Conservation (phyloP, 805 yeast species). For the Cyberlindnera galapagoensis region DNA sequence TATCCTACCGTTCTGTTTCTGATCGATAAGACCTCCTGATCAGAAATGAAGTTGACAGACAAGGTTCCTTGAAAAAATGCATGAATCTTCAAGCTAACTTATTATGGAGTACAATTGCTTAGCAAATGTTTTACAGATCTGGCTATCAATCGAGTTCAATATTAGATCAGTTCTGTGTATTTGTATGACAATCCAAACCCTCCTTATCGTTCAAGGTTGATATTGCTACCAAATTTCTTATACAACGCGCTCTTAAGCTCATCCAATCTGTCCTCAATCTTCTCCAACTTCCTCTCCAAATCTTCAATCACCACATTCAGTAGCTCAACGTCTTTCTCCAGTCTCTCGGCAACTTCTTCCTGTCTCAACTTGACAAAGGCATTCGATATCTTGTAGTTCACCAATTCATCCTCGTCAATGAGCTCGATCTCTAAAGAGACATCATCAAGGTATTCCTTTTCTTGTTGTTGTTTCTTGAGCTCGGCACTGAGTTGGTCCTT, state of each 20-base stretch:
- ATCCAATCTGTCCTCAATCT: slow-evolving; percentile 46
- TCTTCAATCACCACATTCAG: slow-evolving; percentile 44
- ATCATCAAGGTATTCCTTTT: slow-evolving; percentile 86
- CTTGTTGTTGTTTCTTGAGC: slow-evolving; percentile 46
- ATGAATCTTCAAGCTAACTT: no score
- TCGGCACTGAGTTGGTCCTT: slow-evolving; percentile 51
- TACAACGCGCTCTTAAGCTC: slow-evolving; percentile 69
- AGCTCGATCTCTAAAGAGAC: slow-evolving; percentile 80
- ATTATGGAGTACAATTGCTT: no score
- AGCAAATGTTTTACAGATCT: no score
- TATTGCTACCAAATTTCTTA: slow-evolving; percentile 83
- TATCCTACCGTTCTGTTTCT: no score
- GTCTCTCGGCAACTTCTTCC: slow-evolving; percentile 54
- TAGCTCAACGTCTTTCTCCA: slow-evolving; percentile 55
- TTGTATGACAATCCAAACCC: no score
- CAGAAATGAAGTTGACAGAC: no score
- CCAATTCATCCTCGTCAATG: slow-evolving; percentile 65
- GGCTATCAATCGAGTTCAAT: no score
- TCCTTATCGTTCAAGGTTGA: slow-evolving; percentile 73
- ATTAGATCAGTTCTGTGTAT: no score
- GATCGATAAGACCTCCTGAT: no score
- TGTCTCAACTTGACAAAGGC: slow-evolving; percentile 65
- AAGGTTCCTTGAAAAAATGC: no score
- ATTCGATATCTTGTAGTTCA: slow-evolving; percentile 80
- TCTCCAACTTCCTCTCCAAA: slow-evolving; percentile 41